These are phyloP conservation scores for Chenopodium album DNA, from an alignment of 148 eudicot species.

Conservation along the genomic window DNA sequence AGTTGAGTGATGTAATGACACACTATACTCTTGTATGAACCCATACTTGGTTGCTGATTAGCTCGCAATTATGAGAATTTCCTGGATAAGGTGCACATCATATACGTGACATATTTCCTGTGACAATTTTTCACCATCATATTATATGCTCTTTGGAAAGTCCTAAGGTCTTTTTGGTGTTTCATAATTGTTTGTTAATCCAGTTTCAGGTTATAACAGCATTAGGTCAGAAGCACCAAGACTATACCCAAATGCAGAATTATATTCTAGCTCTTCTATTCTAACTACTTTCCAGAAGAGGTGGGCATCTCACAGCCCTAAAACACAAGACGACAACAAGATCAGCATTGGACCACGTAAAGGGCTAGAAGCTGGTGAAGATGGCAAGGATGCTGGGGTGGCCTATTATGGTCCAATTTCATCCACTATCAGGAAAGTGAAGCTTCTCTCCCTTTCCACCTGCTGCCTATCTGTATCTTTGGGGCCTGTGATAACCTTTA, in stretches of 20 bases:
- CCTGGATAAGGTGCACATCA: neutral
- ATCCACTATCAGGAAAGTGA: conserved; percentile 80
- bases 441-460: conserved; percentile 92
- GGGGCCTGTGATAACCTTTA: conserved; percentile 95
- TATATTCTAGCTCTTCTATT: conserved; percentile 28
- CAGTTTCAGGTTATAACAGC: conserved; percentile 47
- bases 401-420: conserved; percentile 89
- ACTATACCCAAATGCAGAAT: conserved; percentile 22
- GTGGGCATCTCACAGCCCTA: conserved; percentile 56
- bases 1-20: neutral
- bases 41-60: neutral
- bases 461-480: conserved; percentile 92
- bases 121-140: neutral
- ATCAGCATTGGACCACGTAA: conserved; percentile 86
- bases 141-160: neutral
- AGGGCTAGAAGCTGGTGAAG: conserved; percentile 30
- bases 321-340: conserved; percentile 51
- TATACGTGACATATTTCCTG: neutral
- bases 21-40: neutral
- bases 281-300: conserved; percentile 45
- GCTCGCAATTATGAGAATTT: neutral
- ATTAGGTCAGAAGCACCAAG: conserved; percentile 38
- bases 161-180: neutral
- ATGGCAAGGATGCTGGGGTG: conserved; percentile 40
- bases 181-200: conserved; percentile 6